Base-by-base conservation (phyloP, 768 basidiomycete genomes). In the Coprinopsis marcescibilis region DNA sequence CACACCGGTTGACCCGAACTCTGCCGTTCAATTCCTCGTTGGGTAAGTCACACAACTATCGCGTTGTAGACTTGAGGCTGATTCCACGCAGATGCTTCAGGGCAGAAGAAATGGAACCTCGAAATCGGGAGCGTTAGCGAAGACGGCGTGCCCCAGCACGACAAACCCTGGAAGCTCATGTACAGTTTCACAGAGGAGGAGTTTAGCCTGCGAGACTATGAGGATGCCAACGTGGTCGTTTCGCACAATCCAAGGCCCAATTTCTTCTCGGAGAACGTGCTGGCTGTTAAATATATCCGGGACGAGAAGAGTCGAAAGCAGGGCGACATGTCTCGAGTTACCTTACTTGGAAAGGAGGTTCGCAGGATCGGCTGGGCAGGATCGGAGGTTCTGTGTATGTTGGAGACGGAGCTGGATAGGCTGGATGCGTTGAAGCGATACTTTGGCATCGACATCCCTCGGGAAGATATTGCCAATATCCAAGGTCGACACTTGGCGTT, bases 161-260 rank as follows among this genome's bases (percentile, higher is more conserved):
- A 30, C 6, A 33, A 29, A 17, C 47, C 19, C 10, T 67, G 63
- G 64, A 39, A 38, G 23, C 38, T 59, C 17, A 48, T 59, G 6
- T 64, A 56, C 45, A 44, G 58, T 8, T 65, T 68, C 46, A 45
- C 57, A 3, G 65, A 65, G 41, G 52, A 50, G n/a, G 65, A 66
- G 40, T 59, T 49, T 38, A 62, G 52, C 43, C 40, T 36, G 2
- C n/a, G 17, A 7, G 66, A 66, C 47, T 52, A 48, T 23, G 26
- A 46, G 10, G 56, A 53, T 38, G 59, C 52, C 10, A 62, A 62
- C 0, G 59, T 55, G 46, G 55, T 53, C 33, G 57, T 61, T 3
- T 58, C 52, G 24, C 48, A 27, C 13, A 55, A 50, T n/a, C 55
- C 55, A 0, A 39, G 26, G 13, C 52, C 50, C 13, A 48, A 50